These are phyloP conservation scores for Chaetomiaceae sp. DNA, from an alignment of 2,329 filamentous ascomycete genomes.

Conservation along the genomic window DNA sequence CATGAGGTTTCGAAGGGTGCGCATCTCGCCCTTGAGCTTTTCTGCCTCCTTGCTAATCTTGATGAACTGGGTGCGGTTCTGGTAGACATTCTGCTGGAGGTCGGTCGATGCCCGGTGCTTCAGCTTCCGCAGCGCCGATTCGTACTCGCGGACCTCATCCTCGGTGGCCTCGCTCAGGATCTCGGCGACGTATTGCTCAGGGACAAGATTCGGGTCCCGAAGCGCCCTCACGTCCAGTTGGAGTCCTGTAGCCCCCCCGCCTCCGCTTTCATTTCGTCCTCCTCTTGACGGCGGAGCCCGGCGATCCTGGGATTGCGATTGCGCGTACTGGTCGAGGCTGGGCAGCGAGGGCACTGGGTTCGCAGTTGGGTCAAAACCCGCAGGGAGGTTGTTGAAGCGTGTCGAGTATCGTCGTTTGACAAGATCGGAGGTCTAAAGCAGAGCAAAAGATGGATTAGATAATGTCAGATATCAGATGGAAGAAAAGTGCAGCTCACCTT, in stretches of 20 bases:
- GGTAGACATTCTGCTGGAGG: slow-evolving; percentile 90
- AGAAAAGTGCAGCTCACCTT: slow-evolving; percentile 43
- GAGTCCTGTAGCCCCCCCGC: slow-evolving; percentile 36
- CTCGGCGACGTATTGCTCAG: slow-evolving; percentile 73
- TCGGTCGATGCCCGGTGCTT: slow-evolving; percentile 76
- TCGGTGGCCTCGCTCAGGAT: slow-evolving; percentile 82
- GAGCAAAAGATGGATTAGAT: no score
- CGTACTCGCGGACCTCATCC: slow-evolving; percentile 78
- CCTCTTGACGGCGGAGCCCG: slow-evolving; percentile 51
- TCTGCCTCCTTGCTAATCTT: slow-evolving; percentile 99
- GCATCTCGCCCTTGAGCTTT: slow-evolving; percentile 95
- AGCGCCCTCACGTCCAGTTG: slow-evolving; percentile 72
- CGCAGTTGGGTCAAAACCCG: slow-evolving; percentile 64
- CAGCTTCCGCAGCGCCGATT: slow-evolving; percentile 68
- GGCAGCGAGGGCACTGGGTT: slow-evolving; percentile 69
- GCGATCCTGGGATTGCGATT: slow-evolving; percentile 38
- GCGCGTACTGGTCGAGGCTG: slow-evolving; percentile 55
- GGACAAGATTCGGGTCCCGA: slow-evolving; percentile 70
- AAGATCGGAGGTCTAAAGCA: slow-evolving; percentile 64
- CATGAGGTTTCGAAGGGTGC: slow-evolving; percentile 83
- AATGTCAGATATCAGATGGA: neutral
- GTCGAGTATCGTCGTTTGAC: slow-evolving; percentile 95
- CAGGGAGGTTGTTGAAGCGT: slow-evolving; percentile 74
- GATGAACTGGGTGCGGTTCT: slow-evolving; percentile 97
- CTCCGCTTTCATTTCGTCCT: slow-evolving; percentile 38